phyloP scores from a whole-genome alignment of 2,329 filamentous ascomycete species.

The Fusarium siculi region DNA sequence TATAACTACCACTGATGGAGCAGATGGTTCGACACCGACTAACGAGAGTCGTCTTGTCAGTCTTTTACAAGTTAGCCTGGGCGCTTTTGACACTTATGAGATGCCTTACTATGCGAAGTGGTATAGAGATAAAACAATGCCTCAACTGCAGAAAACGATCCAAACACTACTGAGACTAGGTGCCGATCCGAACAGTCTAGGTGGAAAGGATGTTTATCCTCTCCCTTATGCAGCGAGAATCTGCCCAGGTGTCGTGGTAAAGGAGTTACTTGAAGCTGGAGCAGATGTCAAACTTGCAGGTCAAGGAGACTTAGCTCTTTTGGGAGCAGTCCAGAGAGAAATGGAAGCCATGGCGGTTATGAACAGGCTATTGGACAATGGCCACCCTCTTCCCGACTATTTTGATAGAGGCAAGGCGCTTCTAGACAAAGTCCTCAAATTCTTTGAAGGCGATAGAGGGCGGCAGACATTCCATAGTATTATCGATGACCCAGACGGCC shows the following conservation, averaged over 20 bases:
- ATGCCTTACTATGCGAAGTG: not conserved
- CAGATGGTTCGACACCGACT: fast-evolving
- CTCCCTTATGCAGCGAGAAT: not conserved
- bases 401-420: not conserved
- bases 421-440: not conserved
- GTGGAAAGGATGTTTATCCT: not conserved
- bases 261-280: constrained; percentile 9
- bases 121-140: not conserved
- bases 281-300: not conserved
- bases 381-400: not conserved
- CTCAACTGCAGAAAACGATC: not conserved
- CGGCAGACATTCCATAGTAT: not conserved
- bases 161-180: not conserved
- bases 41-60: not conserved
- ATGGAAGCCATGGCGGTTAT: not conserved
- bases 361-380: not conserved
- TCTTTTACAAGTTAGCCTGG: not conserved
- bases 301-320: not conserved
- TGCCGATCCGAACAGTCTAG: constrained; percentile 4
- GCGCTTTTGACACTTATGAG: not conserved
- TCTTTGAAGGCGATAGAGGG: not conserved
- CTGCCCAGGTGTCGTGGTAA: not conserved
- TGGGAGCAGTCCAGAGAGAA: not conserved
- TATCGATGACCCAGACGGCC: not conserved
- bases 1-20: not conserved